Evolutionary conservation across 1,139 yeast species (phyloP), one percentile per base, ranked within the genome.

Genomic region (Debaryomyces fabryi): DNA sequence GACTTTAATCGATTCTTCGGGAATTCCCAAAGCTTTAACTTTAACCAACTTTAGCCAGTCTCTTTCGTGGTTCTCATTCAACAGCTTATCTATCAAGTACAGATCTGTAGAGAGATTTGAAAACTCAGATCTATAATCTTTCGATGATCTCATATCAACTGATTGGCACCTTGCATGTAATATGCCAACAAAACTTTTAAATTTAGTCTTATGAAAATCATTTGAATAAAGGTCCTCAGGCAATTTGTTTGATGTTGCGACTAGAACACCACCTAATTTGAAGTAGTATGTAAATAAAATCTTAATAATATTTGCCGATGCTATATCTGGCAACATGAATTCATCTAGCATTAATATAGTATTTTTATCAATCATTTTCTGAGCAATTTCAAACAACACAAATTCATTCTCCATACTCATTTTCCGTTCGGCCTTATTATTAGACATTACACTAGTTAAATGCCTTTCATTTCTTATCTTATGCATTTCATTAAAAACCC

Each of bases 321-420:
- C 88, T 39, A 75, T 76, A 59, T 86, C 92, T 0, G 92, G 91
- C 30, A 86, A 63, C 85, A 85, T 84, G 64, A 86, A 86, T 60
- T 86, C 92, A 60, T 86, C 92, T 39, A 86, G 66, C 66, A 86
- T 73, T 48, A 86, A 65, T 8, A 86, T 72, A 2, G 90, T 83
- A 56, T 78, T 82, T 53, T 74, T 75, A 27, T 71, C 68, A 29
- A 85, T 79, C 85, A 86, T 74, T 47, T 77, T 82, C 49, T 83
- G 82, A 1, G 92, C 91, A 30, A 86, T 72, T 59, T 85, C 88
- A 58, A 83, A 82, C 35, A 86, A 62, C 24, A 85, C 74, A 53
- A 83, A 82, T 61, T 86, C 90, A 55, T 83, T 83, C 47, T 84
- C 88, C 67, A 79, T 65, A 5, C 77, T 67, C 49, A 74, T 58